These are phyloP conservation scores for Coemansia sp. DNA, from an alignment of 371 early-diverging fungal species.

Conservation along the genomic window DNA sequence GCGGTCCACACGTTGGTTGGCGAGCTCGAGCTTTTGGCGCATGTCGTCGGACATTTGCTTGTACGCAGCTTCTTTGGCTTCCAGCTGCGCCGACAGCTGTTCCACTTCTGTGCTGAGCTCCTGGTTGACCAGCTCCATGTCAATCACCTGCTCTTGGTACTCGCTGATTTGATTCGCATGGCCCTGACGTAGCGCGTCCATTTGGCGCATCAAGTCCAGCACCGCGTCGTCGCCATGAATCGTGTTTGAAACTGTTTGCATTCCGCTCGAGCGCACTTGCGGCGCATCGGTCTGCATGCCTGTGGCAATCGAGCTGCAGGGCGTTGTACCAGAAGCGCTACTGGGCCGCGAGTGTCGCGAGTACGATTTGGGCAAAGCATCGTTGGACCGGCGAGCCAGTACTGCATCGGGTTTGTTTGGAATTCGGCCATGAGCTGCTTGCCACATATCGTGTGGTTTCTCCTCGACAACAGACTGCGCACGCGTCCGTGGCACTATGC, in stretches of 20 bases:
- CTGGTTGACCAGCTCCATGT: slow-evolving; percentile 43
- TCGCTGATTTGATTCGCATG: slow-evolving; percentile 46
- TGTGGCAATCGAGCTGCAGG: slow-evolving; percentile 11
- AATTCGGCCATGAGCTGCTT: neutral
- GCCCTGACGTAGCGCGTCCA: slow-evolving; percentile 31
- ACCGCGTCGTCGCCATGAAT: slow-evolving; percentile 49
- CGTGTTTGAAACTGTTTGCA: slow-evolving; percentile 18
- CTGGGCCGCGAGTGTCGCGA: slow-evolving; percentile 9
- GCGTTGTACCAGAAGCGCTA: neutral
- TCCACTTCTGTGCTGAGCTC: slow-evolving; percentile 39
- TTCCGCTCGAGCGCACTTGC: slow-evolving; percentile 7
- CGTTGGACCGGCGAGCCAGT: slow-evolving; percentile 18
- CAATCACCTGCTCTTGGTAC: slow-evolving; percentile 49
- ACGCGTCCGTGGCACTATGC: slow-evolving; percentile 29
- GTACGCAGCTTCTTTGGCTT: slow-evolving; percentile 23
- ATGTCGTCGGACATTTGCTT: slow-evolving; percentile 16
- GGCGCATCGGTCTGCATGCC: slow-evolving; percentile 30
- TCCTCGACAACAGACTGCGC: slow-evolving; percentile 18
- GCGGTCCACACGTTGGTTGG: slow-evolving; percentile 36
- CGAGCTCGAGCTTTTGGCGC: slow-evolving; percentile 26
- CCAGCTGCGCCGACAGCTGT: slow-evolving; percentile 17
- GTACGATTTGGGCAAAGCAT: slow-evolving; percentile 18
- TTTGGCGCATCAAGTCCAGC: slow-evolving; percentile 45
- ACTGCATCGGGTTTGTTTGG: slow-evolving; percentile 5
- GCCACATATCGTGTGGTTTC: neutral